phyloP scores from a whole-genome alignment of 352 stramenopile species.

The Phytopythium chamaehyphon region DNA sequence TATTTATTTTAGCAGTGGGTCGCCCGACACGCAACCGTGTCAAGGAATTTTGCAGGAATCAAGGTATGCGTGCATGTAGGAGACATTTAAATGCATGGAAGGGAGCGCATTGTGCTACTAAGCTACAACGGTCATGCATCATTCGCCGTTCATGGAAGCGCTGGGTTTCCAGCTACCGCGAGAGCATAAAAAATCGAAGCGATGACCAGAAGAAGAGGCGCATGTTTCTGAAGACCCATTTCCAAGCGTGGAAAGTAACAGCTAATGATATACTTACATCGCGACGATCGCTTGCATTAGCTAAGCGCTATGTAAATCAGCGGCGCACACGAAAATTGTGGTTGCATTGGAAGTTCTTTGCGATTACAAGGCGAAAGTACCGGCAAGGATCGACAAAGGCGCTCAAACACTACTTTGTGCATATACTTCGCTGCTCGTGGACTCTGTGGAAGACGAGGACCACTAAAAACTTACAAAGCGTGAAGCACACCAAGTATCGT shows the following conservation, averaged over 20 bases:
- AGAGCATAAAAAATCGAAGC: conserved; percentile 16
- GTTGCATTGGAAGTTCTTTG: conserved; percentile 80
- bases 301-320: conserved; percentile 59
- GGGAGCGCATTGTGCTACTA: conserved; percentile 19
- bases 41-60: conserved; percentile 4
- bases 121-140: conserved; percentile 16
- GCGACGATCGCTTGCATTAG: conserved; percentile 44
- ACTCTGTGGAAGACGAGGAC: conserved; percentile 38
- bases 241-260: conserved; percentile 38
- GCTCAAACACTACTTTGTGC: conserved; percentile 73
- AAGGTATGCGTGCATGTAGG: conserved; percentile 4
- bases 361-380: conserved; percentile 57
- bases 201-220: conserved; percentile 17
- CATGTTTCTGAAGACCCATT: conserved; percentile 18
- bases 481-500: conserved; percentile 42
- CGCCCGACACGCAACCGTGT: conserved; percentile 21
- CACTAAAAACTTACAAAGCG: conserved; percentile 28
- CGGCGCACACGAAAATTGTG: conserved; percentile 61
- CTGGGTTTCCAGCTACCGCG: conserved; percentile 23
- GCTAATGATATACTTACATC: conserved; percentile 28
- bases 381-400: conserved; percentile 66
- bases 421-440: conserved; percentile 58
- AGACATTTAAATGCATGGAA: conserved; percentile 24
- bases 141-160: conserved; percentile 25
- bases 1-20: conserved; percentile 34